Percentiles rank a stretch among this genome's conserved stretches.
These are phyloP conservation scores for Neurospora tetrasperma DNA, from an alignment of 495 filamentous ascomycete genomes.

Conservation along the genomic window DNA sequence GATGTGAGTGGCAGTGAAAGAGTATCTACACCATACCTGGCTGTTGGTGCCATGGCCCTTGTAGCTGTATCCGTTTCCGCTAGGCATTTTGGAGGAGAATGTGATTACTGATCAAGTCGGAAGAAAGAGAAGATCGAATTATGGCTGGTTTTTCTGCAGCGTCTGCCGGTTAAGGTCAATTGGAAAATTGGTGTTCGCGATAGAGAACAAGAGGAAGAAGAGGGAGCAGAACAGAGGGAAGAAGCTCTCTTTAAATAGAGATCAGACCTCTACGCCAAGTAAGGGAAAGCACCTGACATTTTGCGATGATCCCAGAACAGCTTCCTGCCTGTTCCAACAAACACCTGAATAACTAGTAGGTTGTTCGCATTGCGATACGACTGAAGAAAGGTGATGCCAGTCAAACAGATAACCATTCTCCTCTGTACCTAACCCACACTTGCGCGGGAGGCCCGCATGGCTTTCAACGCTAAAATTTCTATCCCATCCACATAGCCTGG, in stretches of 20 bases:
- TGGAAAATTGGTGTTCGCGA: background rate
- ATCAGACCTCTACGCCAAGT: too few species aligned
- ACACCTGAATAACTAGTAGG: background rate
- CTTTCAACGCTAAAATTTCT: background rate
- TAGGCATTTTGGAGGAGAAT: slow-evolving; percentile 15
- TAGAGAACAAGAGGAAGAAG: background rate
- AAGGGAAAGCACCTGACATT: background rate
- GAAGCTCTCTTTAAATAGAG: background rate
- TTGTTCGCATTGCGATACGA: background rate
- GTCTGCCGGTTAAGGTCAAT: background rate
- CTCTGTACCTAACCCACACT: background rate
- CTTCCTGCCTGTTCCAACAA: background rate
- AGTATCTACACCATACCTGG: slow-evolving; percentile 19
- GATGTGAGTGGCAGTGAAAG: background rate
- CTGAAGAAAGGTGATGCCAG: background rate
- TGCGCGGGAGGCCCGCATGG: background rate
- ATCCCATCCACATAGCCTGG: background rate
- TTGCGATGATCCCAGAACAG: background rate
- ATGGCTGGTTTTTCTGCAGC: background rate
- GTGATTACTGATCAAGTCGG: slow-evolving; percentile 11
- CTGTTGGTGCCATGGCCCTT: slow-evolving; percentile 34
- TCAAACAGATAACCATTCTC: background rate
- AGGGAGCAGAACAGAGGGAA: background rate
- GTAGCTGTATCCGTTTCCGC: slow-evolving; percentile 30
- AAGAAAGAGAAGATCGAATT: background rate